These are phyloP conservation scores for Termitomyces sp. DNA, from an alignment of 768 basidiomycete genomes.

Conservation along the genomic window DNA sequence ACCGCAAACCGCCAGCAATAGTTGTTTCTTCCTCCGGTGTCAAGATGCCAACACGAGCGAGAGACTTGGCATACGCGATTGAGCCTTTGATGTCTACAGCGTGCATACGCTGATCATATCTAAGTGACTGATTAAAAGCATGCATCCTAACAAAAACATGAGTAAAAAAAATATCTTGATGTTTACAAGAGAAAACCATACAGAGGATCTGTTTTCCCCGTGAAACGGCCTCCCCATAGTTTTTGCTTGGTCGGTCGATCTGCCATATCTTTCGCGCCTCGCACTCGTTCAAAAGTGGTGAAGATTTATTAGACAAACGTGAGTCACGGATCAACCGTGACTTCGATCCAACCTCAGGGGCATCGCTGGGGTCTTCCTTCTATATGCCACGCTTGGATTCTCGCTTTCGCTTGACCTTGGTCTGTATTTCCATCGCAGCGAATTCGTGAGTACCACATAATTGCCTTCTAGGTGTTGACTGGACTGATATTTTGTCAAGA, in stretches of 20 bases:
- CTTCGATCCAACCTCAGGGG: no score
- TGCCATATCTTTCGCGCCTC: conserved; percentile 20
- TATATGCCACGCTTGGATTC: not conserved
- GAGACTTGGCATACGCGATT: conserved; percentile 90
- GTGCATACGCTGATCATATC: conserved; percentile 93
- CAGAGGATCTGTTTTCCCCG: conserved; percentile 86
- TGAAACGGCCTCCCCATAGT: conserved; percentile 87
- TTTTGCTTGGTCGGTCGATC: conserved; percentile 53
- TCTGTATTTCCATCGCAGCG: conserved; percentile 50
- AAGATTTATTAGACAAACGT: not conserved
- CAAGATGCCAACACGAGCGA: conserved; percentile 77
- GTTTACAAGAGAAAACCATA: conserved; percentile 26
- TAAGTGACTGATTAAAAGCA: conserved; percentile 93
- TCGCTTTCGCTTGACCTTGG: conserved; percentile 8
- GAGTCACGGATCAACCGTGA: not conserved
- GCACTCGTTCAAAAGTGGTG: no score
- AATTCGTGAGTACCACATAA: conserved; percentile 48
- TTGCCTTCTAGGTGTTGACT: not conserved
- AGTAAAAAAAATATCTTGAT: not conserved
- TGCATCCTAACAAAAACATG: conserved; percentile 67
- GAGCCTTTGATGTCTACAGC: conserved; percentile 89
- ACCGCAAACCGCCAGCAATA: conserved; percentile 68
- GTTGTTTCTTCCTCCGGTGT: conserved; percentile 66
- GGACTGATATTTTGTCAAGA: conserved; percentile 26
- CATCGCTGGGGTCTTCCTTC: no score